Base-by-base conservation (phyloP, 164 flowering plant species). In the Warburgia ugandensis region DNA sequence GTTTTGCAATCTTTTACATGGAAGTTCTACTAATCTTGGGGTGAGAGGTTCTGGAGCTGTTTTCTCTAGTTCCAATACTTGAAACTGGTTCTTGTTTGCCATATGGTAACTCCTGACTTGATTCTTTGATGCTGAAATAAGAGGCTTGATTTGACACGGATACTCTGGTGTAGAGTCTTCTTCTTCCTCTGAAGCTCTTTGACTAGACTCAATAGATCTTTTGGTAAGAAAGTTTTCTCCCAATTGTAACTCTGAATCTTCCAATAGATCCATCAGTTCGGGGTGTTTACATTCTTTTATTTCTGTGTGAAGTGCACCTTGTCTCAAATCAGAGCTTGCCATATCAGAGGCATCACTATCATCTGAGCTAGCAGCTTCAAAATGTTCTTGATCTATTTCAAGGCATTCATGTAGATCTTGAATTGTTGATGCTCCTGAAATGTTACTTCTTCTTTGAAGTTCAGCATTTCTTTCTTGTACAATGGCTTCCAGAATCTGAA, bases 401-500 rank as follows among this genome's bases (percentile, higher is more conserved):
- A 70, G 76, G 45, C 76, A 79, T 55, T 84, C 97, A 55, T 72
- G 79, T 50, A 59, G 33, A 60, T 71, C 73, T 40, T 62, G 70
- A 26, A 54, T 30, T 30, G 48, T 38, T 36, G 66, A 39, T 26
- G 26, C 50, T 65, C 59, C 58, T 13, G 48, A 23, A 51, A 45
- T 52, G 64, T 49, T 67, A 38, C 27, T 51, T 62, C 52, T 58
- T 35, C 31, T 68, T 44, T 74, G 68, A 29, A 64, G 21, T 44
- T 72, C 89, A 45, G 55, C 28, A 54, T 60, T 57, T 45, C 68
- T 69, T 52, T 79, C 83, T 52, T 71, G 73, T 38, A 73, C 51
- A 13, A 77, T 69, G 52, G 80, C 65, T 62, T 87, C 96, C 64
- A 91, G 49, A 59, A 91, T 78, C 29, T 91, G 95, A 60, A 78